Evolutionary conservation across 169 alveolate species (phyloP), one percentile per base, ranked within the genome.

Genomic region (Eimeria nieschulzi): DNA sequence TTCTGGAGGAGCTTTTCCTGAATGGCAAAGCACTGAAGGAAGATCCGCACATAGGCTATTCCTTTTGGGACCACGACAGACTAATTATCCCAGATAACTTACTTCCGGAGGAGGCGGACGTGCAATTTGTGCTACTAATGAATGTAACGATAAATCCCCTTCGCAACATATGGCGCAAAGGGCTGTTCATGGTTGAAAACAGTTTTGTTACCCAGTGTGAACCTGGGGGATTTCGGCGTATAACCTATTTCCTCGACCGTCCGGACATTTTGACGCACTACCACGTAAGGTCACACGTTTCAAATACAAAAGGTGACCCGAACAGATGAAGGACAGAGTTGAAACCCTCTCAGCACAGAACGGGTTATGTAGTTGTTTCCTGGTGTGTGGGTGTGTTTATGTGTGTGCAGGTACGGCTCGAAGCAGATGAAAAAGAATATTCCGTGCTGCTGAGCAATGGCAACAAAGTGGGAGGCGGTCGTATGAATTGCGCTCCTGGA

Each of bases 201-300:
- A 80, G 96, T 59, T 96, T 96, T 73, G 96, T 97, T 63, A 96
- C 99, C 0, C 98, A 97, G 93, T 96, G 98, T 88, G 99, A 97
- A 91, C 96, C 99, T 0, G 96, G 96, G 82, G 99, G 99, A 2
- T 96, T 96, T 91, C 94, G 98, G 55, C 93, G 98, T 46, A 96
- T 97, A 61, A 96, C 98, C 17, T 96, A 93, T 91, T 96, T 94
- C 93, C 94, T 96, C 70, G 99, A 97, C 87, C 94, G 99, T 75
- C 99, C 99, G 6, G 99, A 97, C 82, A 97, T 96, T 59, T 95
- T 97, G 96, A 83, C 97, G 53, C 91, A 93, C 23, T 96, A 90
- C 92, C 94, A 92, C 83, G 97, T 92, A 19, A 25, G 90, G 12
- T 12, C 17, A 13, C 19, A 7, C 5, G 9, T 0, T 80, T n/a